Percentiles rank a stretch among this genome's conserved stretches.
These are phyloP conservation scores for Coccomyxa sp. DNA, from an alignment of 139 green algal genomes.

Conservation along the genomic window DNA sequence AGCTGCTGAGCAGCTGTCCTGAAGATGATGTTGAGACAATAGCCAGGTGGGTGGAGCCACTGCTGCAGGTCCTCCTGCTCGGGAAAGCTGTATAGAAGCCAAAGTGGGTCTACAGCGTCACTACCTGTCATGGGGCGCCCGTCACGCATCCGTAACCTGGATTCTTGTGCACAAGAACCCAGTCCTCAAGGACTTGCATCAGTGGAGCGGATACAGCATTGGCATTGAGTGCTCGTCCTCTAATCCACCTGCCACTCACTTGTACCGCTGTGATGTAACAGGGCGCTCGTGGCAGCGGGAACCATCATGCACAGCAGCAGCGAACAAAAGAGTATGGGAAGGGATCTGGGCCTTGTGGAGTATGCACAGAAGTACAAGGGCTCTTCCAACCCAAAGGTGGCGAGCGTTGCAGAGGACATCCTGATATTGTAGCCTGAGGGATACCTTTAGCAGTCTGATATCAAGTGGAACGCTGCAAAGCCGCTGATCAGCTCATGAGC, in stretches of 20 bases:
- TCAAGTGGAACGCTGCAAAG: too few relatives aligned
- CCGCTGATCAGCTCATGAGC: too few relatives aligned
- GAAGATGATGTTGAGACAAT: constrained; percentile 27
- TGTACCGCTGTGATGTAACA: constrained; percentile 10
- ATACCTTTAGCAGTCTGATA: too few relatives aligned
- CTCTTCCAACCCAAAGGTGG: constrained; percentile 3
- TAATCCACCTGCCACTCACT: too few relatives aligned
- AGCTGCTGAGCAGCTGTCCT: constrained; percentile 34
- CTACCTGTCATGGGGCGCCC: too few relatives aligned
- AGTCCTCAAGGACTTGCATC: too few relatives aligned
- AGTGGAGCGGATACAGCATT: too few relatives aligned
- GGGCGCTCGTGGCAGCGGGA: constrained; percentile 41
- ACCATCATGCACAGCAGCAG: constrained; percentile 33
- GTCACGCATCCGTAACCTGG: too few relatives aligned
- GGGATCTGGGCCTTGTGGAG: constrained; percentile 21
- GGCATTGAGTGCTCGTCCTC: too few relatives aligned
- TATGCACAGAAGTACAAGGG: not conserved
- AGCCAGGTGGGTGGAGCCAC: constrained; percentile 17
- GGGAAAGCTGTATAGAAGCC: too few relatives aligned
- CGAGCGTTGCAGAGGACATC: constrained; percentile 5
- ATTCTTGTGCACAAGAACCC: too few relatives aligned
- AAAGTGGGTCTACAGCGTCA: too few relatives aligned
- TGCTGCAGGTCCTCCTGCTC: not conserved
- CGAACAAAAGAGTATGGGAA: constrained; percentile 15
- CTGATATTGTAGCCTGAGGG: constrained; percentile 3